Conservation (phyloP, 2,329 filamentous ascomycete species). For the Ophiostoma sp. region DNA sequence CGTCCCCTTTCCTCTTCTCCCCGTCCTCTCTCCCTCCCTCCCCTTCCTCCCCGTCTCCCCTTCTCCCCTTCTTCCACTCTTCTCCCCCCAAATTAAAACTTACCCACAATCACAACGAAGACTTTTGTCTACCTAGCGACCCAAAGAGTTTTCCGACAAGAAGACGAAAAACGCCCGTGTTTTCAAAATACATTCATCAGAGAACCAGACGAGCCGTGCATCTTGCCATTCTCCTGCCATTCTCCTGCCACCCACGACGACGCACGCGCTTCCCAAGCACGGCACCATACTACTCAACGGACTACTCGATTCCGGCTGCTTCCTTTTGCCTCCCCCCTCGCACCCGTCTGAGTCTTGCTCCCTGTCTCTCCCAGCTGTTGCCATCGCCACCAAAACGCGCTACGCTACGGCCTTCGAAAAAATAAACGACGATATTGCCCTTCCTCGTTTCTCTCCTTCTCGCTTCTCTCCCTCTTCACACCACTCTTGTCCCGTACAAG, state of each 20-base stretch:
- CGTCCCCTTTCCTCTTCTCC: background rate
- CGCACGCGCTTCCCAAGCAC: background rate
- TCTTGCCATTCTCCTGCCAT: no score
- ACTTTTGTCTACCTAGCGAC: conserved; percentile 12
- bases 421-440: conserved; percentile 4
- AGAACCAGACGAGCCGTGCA: background rate
- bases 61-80: conserved; percentile 16
- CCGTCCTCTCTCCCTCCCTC: conserved; percentile 13
- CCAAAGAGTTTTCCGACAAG: conserved; percentile 2
- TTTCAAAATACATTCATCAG: no score
- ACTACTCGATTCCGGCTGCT: background rate
- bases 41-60: conserved; percentile 12
- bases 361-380: background rate
- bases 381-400: conserved; percentile 12
- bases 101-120: conserved; percentile 1
- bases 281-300: no score
- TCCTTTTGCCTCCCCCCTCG: background rate
- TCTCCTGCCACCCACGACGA: no score
- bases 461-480: background rate
- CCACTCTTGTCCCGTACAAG: background rate
- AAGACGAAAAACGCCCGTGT: background rate
- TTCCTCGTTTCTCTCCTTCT: background rate
- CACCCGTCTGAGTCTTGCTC: background rate
- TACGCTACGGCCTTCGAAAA: background rate
- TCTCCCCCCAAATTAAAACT: conserved; percentile 6